Percentiles rank a stretch among this genome's conserved stretches.
Conservation (phyloP, 2,329 filamentous ascomycete species). For the Trichoderma breve region DNA sequence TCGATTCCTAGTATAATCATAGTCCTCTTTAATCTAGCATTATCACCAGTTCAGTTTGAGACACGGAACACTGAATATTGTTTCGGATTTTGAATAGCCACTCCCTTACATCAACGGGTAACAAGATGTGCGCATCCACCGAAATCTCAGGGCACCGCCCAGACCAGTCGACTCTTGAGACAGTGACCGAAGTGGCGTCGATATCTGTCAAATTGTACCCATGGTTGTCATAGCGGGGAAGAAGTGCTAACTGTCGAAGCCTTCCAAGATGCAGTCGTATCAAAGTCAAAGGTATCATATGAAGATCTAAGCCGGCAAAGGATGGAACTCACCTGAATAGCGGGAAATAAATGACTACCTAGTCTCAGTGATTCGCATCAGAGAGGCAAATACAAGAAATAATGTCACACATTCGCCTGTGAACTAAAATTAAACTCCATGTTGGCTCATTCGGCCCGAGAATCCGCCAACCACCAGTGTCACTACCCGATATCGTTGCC, state of each 20-base stretch:
- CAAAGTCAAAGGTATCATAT: background rate
- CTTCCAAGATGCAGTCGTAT: background rate
- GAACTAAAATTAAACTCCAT: background rate
- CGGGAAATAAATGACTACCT: background rate
- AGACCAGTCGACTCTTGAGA: background rate
- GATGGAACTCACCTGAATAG: background rate
- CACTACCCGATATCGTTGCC: background rate
- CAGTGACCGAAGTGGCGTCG: background rate
- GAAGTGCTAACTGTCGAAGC: background rate
- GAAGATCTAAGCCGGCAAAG: background rate
- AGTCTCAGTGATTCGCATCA: background rate
- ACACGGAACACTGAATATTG: background rate
- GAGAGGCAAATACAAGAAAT: fast-evolving
- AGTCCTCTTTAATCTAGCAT: too few species aligned
- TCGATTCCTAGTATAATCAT: fast-evolving
- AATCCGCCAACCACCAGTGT: background rate
- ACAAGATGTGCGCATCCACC: background rate
- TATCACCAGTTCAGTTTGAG: background rate
- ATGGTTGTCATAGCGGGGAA: background rate
- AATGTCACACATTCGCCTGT: background rate
- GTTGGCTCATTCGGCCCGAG: background rate
- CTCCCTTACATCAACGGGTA: background rate
- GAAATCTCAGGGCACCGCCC: background rate
- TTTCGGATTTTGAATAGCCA: background rate
- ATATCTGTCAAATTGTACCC: background rate